Evolutionary conservation across 371 early-diverging fungal species (phyloP).

Genomic region (Rhizopus stolonifer): DNA sequence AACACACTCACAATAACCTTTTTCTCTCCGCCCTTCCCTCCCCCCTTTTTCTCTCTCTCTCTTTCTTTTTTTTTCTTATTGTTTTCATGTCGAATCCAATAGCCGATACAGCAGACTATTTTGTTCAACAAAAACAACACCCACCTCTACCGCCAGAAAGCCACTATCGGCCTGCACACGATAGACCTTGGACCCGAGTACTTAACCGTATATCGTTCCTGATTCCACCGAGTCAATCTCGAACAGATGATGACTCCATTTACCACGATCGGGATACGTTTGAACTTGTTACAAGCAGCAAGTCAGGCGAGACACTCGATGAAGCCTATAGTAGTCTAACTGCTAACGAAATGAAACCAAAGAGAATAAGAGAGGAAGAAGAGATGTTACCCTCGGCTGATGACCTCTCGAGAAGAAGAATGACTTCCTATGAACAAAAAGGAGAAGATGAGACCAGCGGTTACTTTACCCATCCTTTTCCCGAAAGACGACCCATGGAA

Average conservation of each 20-base stretch:
- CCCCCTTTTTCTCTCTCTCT: constrained; percentile 4
- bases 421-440: too few relatives aligned
- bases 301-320: not conserved
- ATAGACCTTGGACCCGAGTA: constrained; percentile 18
- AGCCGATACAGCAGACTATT: constrained; percentile 43
- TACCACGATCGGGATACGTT: constrained; percentile 29
- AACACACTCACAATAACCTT: not conserved
- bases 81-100: constrained; percentile 43
- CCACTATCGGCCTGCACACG: constrained; percentile 4
- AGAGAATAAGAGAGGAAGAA: constrained; percentile 18
- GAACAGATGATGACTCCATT: constrained; percentile 20
- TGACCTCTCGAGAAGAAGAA: constrained; percentile 21
- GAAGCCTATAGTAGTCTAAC: not conserved
- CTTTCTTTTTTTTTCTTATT: constrained; percentile 1
- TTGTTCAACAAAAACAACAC: constrained; percentile 22
- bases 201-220: constrained; percentile 24
- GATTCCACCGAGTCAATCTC: constrained; percentile 14
- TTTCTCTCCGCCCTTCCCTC: not conserved
- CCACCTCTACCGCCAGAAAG: constrained; percentile 10
- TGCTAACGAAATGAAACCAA: constrained; percentile 1
- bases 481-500: not conserved
- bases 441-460: constrained; percentile 14
- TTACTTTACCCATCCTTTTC: constrained; percentile 39
- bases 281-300: constrained; percentile 21
- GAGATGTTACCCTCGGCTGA: constrained; percentile 32